phyloP scores from a whole-genome alignment of 169 alveolate genomes.

The Besnoitia besnoiti region DNA sequence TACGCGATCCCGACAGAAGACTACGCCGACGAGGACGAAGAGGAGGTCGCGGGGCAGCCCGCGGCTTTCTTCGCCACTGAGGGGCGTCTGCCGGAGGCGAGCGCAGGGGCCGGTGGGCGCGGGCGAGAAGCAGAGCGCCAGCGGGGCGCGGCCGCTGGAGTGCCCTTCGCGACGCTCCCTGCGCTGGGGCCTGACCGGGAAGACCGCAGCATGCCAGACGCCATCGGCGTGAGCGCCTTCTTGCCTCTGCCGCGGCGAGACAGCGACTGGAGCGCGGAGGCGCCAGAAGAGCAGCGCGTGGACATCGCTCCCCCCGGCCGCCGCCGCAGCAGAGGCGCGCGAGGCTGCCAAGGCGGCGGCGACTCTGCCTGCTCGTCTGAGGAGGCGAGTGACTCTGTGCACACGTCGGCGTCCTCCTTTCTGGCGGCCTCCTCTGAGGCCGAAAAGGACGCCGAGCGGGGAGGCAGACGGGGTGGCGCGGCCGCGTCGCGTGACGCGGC shows the following conservation, averaged over 20 bases:
- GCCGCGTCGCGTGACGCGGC: not conserved
- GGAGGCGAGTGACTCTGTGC: not conserved
- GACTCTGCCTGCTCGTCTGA: not conserved
- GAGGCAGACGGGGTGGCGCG: not conserved
- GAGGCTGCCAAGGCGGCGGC: not conserved
- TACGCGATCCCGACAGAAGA: not conserved
- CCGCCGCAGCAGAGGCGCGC: too few relatives aligned
- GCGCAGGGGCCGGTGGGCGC: not conserved
- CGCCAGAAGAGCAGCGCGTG: not conserved
- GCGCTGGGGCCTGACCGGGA: not conserved
- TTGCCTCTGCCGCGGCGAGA: not conserved
- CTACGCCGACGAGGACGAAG: not conserved
- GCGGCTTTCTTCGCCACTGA: too few relatives aligned
- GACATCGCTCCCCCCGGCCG: too few relatives aligned
- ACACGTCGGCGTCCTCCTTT: too few relatives aligned
- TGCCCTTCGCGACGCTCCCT: not conserved
- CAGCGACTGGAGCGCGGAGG: not conserved
- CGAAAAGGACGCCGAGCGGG: not conserved
- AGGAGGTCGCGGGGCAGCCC: not conserved
- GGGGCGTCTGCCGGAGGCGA: not conserved
- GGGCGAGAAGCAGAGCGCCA: not conserved
- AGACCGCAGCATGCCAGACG: not conserved
- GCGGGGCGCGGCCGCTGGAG: not conserved
- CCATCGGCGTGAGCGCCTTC: not conserved
- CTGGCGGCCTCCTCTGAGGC: too few relatives aligned